Evolutionary conservation across 352 stramenopile species (phyloP).

Genomic region (Phytophthora pseudosyringae): DNA sequence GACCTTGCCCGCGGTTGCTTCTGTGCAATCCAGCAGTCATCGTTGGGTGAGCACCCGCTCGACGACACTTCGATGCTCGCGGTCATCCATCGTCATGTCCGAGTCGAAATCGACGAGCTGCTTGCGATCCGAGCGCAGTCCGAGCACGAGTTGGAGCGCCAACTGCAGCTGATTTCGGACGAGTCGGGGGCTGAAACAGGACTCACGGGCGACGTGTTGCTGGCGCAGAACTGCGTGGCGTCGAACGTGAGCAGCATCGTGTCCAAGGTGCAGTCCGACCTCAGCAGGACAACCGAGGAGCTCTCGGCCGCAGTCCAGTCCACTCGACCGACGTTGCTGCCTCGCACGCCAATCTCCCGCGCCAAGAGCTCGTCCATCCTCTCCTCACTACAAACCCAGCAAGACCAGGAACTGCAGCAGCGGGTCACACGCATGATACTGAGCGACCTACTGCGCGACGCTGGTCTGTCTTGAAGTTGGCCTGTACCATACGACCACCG

Average conservation of each 20-base stretch:
- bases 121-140: constrained; percentile 35
- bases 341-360: constrained; percentile 39
- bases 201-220: constrained; percentile 17
- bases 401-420: constrained; percentile 42
- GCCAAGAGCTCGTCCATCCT: constrained; percentile 36
- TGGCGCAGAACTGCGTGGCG: constrained; percentile 40
- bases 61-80: constrained; percentile 9
- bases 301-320: neutral
- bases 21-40: constrained; percentile 20
- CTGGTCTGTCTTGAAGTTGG: constrained; percentile 9
- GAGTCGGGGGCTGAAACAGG: constrained; percentile 13
- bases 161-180: constrained; percentile 27
- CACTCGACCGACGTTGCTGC: constrained; percentile 1
- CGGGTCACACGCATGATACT: constrained; percentile 44
- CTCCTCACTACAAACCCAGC: constrained; percentile 31
- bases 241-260: constrained; percentile 29
- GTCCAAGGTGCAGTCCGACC: constrained; percentile 25
- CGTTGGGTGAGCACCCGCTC: neutral
- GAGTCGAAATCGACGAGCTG: constrained; percentile 31
- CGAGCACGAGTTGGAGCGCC: constrained; percentile 29
- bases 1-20: constrained; percentile 24
- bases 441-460: constrained; percentile 36
- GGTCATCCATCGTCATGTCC: constrained; percentile 18
- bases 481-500: constrained; percentile 22
- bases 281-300: constrained; percentile 20